These are phyloP conservation scores for Globisporangium perplexum DNA, from an alignment of 352 stramenopile genomes.

Conservation along the genomic window DNA sequence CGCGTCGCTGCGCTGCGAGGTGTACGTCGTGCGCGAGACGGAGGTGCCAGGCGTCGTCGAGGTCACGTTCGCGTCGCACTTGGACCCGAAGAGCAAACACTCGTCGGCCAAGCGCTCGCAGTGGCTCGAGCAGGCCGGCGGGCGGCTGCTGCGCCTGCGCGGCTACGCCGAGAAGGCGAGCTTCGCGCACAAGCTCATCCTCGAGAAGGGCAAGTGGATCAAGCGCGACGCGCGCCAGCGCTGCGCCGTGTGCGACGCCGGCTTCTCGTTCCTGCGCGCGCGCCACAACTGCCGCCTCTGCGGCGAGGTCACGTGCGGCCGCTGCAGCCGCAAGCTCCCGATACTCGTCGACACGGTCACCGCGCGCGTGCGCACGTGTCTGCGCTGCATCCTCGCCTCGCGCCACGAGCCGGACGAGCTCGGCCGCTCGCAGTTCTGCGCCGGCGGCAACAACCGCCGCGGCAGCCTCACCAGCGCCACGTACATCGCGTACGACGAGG, in stretches of 20 bases:
- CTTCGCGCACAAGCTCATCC: conserved; percentile 49
- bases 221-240: conserved; percentile 37
- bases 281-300: conserved; percentile 74
- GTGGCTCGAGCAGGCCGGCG: conserved; percentile 55
- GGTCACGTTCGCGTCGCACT: conserved; percentile 75
- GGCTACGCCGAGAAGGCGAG: conserved; percentile 63
- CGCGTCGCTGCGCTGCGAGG: conserved; percentile 72
- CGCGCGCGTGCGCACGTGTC: conserved; percentile 65
- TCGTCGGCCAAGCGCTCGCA: conserved; percentile 43
- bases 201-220: conserved; percentile 34
- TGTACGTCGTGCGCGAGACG: conserved; percentile 75
- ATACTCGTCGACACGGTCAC: conserved; percentile 57
- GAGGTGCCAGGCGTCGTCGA: conserved; percentile 64
- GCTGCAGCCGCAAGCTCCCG: conserved; percentile 68
- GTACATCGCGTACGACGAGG: conserved; percentile 67
- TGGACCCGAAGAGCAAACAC: conserved; percentile 80
- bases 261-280: conserved; percentile 74
- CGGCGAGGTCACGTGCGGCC: conserved; percentile 57
- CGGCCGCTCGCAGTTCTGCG: conserved; percentile 22
- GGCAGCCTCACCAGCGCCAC: conserved; percentile 51
- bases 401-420: conserved; percentile 54
- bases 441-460: conserved; percentile 10
- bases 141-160: conserved; percentile 51
- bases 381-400: conserved; percentile 72
- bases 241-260: conserved; percentile 58